phyloP scores from a whole-genome alignment of 2,329 filamentous ascomycete species.

The Biscogniauxia mediterranea region DNA sequence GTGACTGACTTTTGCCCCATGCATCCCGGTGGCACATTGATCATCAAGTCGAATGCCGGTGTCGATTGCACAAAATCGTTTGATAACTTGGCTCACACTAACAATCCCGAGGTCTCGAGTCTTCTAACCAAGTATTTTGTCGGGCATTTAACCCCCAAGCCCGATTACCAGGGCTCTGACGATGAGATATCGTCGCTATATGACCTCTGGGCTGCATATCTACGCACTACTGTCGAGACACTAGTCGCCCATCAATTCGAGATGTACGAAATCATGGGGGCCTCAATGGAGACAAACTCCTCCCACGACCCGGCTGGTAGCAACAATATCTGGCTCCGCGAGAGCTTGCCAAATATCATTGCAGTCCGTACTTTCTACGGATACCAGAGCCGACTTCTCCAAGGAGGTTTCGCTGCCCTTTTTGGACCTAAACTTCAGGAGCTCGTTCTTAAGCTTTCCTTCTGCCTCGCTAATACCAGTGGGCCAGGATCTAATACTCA shows the following conservation, averaged over 20 bases:
- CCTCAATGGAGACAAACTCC: constrained; percentile 33
- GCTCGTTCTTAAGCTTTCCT: constrained; percentile 51
- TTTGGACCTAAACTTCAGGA: constrained; percentile 53
- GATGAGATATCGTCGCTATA: constrained; percentile 45
- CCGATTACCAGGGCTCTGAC: constrained; percentile 41
- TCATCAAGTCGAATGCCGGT: constrained; percentile 54
- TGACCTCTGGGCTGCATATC: constrained; percentile 50
- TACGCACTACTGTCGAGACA: constrained; percentile 48
- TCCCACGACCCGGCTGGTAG: constrained; percentile 37
- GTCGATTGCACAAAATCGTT: constrained; percentile 52
- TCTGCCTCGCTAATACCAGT: constrained; percentile 44
- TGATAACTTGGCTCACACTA: constrained; percentile 53
- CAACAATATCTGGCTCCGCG: constrained; percentile 26
- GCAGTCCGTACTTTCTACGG: constrained; percentile 52
- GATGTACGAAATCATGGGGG: constrained; percentile 48
- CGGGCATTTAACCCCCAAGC: constrained; percentile 49
- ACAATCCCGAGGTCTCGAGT: constrained; percentile 52
- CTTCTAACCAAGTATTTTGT: constrained; percentile 55
- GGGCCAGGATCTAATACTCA: constrained; percentile 33
- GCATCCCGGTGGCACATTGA: constrained; percentile 53
- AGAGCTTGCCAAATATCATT: constrained; percentile 45
- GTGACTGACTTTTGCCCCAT: constrained; percentile 52
- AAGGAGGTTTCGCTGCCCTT: constrained; percentile 48
- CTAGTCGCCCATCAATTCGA: constrained; percentile 53
- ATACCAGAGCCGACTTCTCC: constrained; percentile 51